Conservation (phyloP, 1,139 yeast genomes). For the Lodderomyces parapsilosis region DNA sequence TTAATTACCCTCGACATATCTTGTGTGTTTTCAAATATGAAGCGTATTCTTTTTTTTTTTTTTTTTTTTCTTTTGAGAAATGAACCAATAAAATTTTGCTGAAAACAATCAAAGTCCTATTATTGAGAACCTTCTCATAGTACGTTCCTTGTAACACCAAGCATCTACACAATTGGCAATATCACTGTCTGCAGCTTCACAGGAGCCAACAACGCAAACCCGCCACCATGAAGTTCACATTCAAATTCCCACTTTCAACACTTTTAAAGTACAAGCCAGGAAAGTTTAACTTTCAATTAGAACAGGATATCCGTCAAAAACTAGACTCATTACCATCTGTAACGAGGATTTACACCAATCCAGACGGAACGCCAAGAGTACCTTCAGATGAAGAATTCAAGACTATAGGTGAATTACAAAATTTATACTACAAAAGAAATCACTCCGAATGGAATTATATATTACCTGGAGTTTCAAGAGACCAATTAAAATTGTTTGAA, state of each 20-base stretch:
- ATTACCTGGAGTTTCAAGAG: constrained; percentile 51
- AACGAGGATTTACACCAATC: constrained; percentile 64
- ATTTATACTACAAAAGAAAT: constrained; percentile 58
- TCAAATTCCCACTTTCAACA: constrained; percentile 41
- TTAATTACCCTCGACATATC: too few species aligned
- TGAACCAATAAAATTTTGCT: constrained; percentile 12
- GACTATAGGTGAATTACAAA: constrained; percentile 70
- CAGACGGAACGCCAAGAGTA: constrained; percentile 74
- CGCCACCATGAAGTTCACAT: constrained; percentile 39
- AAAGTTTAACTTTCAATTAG: constrained; percentile 42
- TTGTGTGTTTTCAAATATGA: too few species aligned
- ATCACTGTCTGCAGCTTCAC: not conserved
- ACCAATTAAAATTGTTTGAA: constrained; percentile 57
- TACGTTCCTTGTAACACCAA: not conserved
- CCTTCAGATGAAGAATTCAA: constrained; percentile 74
- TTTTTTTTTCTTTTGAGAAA: constrained; percentile 4
- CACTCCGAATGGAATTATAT: constrained; percentile 62
- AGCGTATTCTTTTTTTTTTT: too few species aligned
- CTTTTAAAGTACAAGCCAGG: constrained; percentile 39
- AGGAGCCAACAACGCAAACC: not conserved
- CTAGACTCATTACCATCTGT: constrained; percentile 53
- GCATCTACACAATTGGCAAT: not conserved
- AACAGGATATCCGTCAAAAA: constrained; percentile 43
- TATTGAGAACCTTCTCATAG: not conserved
- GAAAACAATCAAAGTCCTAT: constrained; percentile 11